These are phyloP conservation scores for Agaricales sp. DNA, from an alignment of 1,284 basidiomycete species.

Conservation along the genomic window DNA sequence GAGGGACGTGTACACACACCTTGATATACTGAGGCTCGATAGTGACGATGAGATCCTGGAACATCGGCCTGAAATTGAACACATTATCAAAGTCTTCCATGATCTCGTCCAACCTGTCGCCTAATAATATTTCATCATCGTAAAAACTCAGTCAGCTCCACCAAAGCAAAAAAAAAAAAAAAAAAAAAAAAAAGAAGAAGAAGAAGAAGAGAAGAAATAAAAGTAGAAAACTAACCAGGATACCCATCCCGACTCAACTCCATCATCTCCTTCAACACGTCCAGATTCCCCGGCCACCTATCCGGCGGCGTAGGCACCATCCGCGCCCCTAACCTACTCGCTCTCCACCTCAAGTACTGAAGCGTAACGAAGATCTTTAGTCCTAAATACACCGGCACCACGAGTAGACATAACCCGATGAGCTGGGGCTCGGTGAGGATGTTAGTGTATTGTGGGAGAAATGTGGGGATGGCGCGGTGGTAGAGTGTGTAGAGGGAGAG, in stretches of 20 bases:
- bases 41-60: constrained; percentile 18
- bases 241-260: constrained; percentile 14
- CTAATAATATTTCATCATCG: too few relatives aligned
- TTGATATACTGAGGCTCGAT: constrained; percentile 24
- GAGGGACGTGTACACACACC: too few relatives aligned
- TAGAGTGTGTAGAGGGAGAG: background rate
- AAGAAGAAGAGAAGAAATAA: constrained; percentile 12
- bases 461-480: background rate
- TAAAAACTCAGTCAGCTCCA: constrained; percentile 13
- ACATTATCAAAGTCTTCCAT: background rate
- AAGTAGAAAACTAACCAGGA: constrained; percentile 13
- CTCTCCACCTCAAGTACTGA: background rate
- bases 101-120: background rate
- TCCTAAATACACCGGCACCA: background rate
- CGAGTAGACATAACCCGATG: background rate
- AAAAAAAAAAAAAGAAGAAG: too few relatives aligned
- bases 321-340: background rate
- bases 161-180: background rate
- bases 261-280: constrained; percentile 13
- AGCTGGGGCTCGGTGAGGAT: background rate
- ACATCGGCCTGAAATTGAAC: background rate
- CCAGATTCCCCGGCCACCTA: constrained; percentile 16
- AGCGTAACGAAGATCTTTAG: background rate
- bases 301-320: background rate
- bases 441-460: background rate